Conservation (phyloP, 352 stramenopile species). For the Pythium utonaiense region DNA sequence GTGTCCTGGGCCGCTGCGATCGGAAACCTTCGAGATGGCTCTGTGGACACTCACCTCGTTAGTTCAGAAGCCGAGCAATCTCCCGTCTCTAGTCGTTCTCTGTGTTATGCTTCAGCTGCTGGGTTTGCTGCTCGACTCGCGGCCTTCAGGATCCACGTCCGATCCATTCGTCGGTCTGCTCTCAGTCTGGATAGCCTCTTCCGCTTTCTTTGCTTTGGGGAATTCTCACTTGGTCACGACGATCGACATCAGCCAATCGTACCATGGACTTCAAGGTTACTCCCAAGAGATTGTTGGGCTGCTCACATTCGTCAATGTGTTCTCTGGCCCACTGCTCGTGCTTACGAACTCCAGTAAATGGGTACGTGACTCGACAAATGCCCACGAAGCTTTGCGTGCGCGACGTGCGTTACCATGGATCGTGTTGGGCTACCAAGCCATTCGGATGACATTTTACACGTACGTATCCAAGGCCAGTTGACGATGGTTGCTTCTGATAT, state of each 20-base stretch:
- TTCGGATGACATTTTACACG: slow-evolving; percentile 22
- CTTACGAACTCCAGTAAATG: slow-evolving; percentile 48
- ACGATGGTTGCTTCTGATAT: too few relatives aligned
- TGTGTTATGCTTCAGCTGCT: slow-evolving; percentile 38
- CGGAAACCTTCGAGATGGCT: slow-evolving; percentile 37
- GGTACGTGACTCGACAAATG: slow-evolving; percentile 2
- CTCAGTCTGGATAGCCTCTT: slow-evolving; percentile 39
- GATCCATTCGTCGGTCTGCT: slow-evolving; percentile 8
- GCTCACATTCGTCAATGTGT: slow-evolving; percentile 72
- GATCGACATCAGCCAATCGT: slow-evolving; percentile 87
- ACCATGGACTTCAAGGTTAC: slow-evolving; percentile 75
- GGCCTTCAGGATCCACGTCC: background rate
- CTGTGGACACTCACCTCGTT: slow-evolving; percentile 59
- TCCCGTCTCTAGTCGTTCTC: slow-evolving; percentile 57
- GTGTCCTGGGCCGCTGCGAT: slow-evolving; percentile 12
- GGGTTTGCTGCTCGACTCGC: background rate
- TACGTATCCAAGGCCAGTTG: slow-evolving; percentile 2
- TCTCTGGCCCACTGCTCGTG: slow-evolving; percentile 68
- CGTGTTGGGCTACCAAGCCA: slow-evolving; percentile 10
- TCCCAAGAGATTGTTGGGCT: slow-evolving; percentile 76
- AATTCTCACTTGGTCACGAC: slow-evolving; percentile 90
- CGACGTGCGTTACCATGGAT: background rate
- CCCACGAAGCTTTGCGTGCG: background rate
- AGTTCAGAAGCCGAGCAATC: slow-evolving; percentile 55
- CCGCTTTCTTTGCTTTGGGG: slow-evolving; percentile 79